phyloP scores from a whole-genome alignment of 192 early-diverging fungal species.

The Coemansia sp. region DNA sequence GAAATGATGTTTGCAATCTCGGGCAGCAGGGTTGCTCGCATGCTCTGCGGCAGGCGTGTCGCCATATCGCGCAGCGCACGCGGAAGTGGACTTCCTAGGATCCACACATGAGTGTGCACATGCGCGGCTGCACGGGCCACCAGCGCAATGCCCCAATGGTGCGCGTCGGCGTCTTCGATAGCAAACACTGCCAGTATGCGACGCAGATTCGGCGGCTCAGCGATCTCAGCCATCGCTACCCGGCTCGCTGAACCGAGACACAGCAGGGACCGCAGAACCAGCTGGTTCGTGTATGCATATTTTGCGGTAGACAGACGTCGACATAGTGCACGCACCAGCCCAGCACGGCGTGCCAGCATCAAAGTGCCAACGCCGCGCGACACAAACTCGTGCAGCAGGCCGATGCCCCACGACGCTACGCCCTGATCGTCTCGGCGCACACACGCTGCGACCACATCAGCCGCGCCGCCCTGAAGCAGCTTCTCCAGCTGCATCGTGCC shows the following conservation, averaged over 20 bases:
- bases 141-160: slow-evolving; percentile 41
- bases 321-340: slow-evolving; percentile 39
- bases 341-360: slow-evolving; percentile 29
- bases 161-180: slow-evolving; percentile 27
- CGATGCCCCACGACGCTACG: slow-evolving; percentile 52
- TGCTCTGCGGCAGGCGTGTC: neutral
- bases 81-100: slow-evolving; percentile 37
- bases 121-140: slow-evolving; percentile 20
- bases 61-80: slow-evolving; percentile 17
- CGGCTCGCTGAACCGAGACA: slow-evolving; percentile 22
- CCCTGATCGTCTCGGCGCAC: slow-evolving; percentile 41
- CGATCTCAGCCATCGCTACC: slow-evolving; percentile 14
- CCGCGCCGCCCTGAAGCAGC: slow-evolving; percentile 36
- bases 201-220: slow-evolving; percentile 38
- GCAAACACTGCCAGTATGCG: slow-evolving; percentile 39
- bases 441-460: slow-evolving; percentile 28
- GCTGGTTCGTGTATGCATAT: slow-evolving; percentile 52
- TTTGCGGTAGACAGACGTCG: slow-evolving; percentile 34
- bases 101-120: slow-evolving; percentile 40
- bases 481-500: slow-evolving; percentile 14
- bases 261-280: slow-evolving; percentile 49
- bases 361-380: slow-evolving; percentile 36
- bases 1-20: slow-evolving; percentile 34
- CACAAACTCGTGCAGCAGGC: slow-evolving; percentile 51
- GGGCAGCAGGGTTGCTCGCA: slow-evolving; percentile 30